Percentiles rank a stretch among this genome's conserved stretches.
Conservation (phyloP, 1,284 basidiomycete species). For the Irpex sp. region DNA sequence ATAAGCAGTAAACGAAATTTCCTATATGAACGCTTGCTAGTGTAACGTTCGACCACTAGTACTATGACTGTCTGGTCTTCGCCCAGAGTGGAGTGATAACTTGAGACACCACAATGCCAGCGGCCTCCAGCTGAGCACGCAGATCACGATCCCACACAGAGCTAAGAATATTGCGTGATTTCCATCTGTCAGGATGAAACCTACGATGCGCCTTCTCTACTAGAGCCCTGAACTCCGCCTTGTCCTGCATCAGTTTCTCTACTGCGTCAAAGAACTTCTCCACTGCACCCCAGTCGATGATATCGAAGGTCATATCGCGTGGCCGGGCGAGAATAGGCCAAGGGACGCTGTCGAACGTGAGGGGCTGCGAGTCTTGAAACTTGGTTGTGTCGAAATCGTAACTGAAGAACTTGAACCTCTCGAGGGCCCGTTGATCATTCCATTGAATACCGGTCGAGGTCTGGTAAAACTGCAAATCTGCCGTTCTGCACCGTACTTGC, state of each 20-base stretch:
- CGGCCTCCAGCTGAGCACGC: slow-evolving; percentile 1
- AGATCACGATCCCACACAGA: slow-evolving; percentile 5
- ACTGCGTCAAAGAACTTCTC: slow-evolving; percentile 6
- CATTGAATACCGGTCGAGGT: neutral
- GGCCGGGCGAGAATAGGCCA: slow-evolving; percentile 9
- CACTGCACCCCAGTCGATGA: slow-evolving; percentile 9
- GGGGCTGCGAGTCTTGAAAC: slow-evolving; percentile 4
- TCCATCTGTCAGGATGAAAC: slow-evolving; percentile 13
- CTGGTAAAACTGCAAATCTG: neutral
- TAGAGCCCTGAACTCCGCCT: slow-evolving; percentile 1
- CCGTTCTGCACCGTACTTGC: neutral
- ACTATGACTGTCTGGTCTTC: neutral
- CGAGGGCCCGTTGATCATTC: slow-evolving; percentile 1
- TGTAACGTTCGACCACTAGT: too few relatives aligned
- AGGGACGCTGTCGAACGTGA: slow-evolving; percentile 7
- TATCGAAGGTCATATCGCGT: neutral
- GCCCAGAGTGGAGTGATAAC: slow-evolving; percentile 10
- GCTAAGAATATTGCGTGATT: slow-evolving; percentile 4
- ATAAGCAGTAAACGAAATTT: too few relatives aligned
- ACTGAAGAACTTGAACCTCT: slow-evolving; percentile 2
- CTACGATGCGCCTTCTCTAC: slow-evolving; percentile 11
- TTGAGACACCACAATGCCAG: slow-evolving; percentile 11
- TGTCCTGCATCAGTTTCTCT: neutral
- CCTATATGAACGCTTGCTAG: too few relatives aligned
- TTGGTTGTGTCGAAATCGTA: slow-evolving; percentile 7